phyloP scores from a whole-genome alignment of 2,329 filamentous ascomycete species.

The Fusarium nurragi region DNA sequence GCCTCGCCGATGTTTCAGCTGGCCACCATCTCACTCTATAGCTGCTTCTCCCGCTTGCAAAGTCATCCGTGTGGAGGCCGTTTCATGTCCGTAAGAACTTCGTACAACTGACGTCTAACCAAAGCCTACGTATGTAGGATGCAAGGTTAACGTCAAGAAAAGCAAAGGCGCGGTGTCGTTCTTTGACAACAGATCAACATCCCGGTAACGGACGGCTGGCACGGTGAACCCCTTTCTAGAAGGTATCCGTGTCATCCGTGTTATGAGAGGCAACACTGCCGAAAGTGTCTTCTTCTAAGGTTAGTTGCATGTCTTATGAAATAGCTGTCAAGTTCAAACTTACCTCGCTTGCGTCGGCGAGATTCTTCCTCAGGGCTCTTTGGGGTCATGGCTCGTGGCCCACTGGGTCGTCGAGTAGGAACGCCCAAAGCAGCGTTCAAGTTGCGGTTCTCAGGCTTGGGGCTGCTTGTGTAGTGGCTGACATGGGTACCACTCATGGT shows the following conservation, averaged over 20 bases:
- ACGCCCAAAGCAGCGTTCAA: conserved; percentile 63
- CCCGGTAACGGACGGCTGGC: conserved; percentile 5
- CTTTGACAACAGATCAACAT: conserved; percentile 3
- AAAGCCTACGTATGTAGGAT: not conserved
- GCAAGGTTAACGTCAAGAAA: conserved; percentile 8
- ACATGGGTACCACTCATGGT: conserved; percentile 58
- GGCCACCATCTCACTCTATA: conserved; percentile 33
- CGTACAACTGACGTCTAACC: conserved; percentile 16
- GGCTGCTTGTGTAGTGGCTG: conserved; percentile 64
- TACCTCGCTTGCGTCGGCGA: conserved; percentile 67
- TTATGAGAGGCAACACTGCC: conserved; percentile 49
- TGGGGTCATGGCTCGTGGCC: conserved; percentile 69
- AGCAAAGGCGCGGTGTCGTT: conserved; percentile 9
- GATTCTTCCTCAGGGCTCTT: conserved; percentile 60
- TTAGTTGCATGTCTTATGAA: conserved; percentile 6
- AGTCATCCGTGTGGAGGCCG: conserved; percentile 16
- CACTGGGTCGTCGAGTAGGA: conserved; percentile 64
- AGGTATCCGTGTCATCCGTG: conserved; percentile 53
- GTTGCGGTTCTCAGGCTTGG: conserved; percentile 66
- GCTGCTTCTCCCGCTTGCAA: conserved; percentile 22
- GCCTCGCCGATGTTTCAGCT: conserved; percentile 15
- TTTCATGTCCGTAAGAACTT: conserved; percentile 19
- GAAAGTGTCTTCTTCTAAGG: conserved; percentile 48
- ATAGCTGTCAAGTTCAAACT: conserved; percentile 25
- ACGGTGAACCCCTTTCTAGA: conserved; percentile 38